These are phyloP conservation scores for Saksenaea oblongispora DNA, from an alignment of 371 early-diverging fungal species.

Conservation along the genomic window DNA sequence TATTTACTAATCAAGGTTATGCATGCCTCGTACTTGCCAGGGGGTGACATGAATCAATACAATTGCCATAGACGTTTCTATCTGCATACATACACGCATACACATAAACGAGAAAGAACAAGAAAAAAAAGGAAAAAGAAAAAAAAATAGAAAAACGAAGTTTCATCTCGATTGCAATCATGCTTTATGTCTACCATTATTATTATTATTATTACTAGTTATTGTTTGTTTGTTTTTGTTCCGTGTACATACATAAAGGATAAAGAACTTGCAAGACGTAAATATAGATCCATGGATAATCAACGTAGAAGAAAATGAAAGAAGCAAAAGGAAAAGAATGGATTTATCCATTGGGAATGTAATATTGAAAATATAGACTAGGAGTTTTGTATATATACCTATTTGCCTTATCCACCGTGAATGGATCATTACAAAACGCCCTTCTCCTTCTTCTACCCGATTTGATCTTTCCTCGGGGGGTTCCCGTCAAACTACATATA, in stretches of 20 bases:
- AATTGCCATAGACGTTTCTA: slow-evolving; percentile 1
- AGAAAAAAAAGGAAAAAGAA: neutral
- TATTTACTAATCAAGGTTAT: slow-evolving; percentile 26
- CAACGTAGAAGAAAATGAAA: neutral
- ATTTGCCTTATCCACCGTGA: no score
- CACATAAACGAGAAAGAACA: neutral
- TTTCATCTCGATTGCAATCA: neutral
- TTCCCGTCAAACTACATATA: neutral
- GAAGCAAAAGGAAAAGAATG: neutral
- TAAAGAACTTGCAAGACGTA: neutral
- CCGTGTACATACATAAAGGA: neutral
- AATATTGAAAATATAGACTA: neutral
- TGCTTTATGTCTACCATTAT: neutral
- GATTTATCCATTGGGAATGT: no score
- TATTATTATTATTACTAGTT: no score
- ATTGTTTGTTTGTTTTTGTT: neutral
- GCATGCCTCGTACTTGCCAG: neutral
- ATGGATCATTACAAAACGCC: no score
- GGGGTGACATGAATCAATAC: neutral
- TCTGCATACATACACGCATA: neutral
- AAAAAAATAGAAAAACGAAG: neutral
- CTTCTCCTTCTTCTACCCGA: no score
- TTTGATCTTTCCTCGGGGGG: no score
- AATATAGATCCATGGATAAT: neutral
- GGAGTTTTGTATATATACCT: no score